Conservation (phyloP, 345 rosid species). For the Theobroma cacao region DNA sequence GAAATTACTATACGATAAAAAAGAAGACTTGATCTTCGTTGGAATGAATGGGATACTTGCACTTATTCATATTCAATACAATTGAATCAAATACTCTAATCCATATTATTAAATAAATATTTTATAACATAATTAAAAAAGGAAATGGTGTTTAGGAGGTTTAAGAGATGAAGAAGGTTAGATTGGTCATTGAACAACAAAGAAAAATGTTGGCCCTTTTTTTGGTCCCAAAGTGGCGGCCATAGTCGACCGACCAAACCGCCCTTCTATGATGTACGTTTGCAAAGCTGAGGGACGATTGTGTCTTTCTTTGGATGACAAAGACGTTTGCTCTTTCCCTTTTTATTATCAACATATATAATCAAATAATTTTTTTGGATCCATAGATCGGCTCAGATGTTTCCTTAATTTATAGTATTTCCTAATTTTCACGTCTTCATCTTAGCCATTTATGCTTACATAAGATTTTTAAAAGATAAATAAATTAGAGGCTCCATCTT, state of each 20-base stretch:
- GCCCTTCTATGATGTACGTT: conserved; percentile 28
- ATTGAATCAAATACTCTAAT: too few species aligned
- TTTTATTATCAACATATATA: background rate
- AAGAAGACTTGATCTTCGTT: too few species aligned
- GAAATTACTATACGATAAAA: too few species aligned
- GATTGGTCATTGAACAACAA: conserved; percentile 24
- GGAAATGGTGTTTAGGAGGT: background rate
- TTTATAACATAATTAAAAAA: too few species aligned
- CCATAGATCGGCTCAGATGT: background rate
- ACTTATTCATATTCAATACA: too few species aligned
- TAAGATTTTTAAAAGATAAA: too few species aligned
- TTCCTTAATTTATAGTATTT: background rate
- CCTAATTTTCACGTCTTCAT: background rate
- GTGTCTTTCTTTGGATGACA: conserved; percentile 15
- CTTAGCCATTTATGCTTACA: background rate
- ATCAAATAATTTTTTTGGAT: background rate
- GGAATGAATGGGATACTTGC: too few species aligned
- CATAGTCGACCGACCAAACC: conserved; percentile 74
- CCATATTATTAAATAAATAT: too few species aligned
- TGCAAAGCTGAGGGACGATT: conserved; percentile 13
- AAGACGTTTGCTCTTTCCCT: conserved; percentile 1
- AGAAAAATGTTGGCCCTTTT: conserved; percentile 4
- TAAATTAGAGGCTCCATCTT: too few species aligned
- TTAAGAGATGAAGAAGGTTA: conserved; percentile 6
- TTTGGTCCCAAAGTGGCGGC: conserved; percentile 45